phyloP scores from a whole-genome alignment of 106 monocot genomes.

The Ottelia alismoides region DNA sequence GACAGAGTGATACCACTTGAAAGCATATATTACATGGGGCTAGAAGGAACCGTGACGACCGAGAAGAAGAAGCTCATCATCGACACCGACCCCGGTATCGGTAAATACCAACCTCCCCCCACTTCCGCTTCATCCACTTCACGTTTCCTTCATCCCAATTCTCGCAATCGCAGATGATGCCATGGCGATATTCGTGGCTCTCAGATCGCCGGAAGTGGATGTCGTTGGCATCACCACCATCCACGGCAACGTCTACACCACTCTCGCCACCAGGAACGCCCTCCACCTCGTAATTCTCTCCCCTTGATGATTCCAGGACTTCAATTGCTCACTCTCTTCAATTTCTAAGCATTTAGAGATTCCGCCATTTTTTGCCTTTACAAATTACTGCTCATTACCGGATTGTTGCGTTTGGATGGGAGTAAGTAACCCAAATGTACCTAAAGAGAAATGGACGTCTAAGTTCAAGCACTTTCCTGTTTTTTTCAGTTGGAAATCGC shows the following conservation, averaged over 20 bases:
- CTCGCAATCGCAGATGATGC: conserved; percentile 86
- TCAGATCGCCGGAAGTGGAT: conserved; percentile 82
- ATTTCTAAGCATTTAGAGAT: too few relatives aligned
- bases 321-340: not conserved
- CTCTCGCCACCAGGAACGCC: conserved; percentile 88
- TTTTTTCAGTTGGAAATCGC: conserved; percentile 76
- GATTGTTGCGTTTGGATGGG: too few relatives aligned
- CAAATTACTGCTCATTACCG: too few relatives aligned
- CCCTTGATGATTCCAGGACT: not conserved
- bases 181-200: conserved; percentile 91
- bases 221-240: conserved; percentile 88
- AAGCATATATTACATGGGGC: too few relatives aligned
- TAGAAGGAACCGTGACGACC: too few relatives aligned
- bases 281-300: conserved; percentile 62
- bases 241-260: conserved; percentile 82
- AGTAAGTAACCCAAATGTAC: not conserved
- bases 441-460: not conserved
- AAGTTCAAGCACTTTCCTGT: not conserved
- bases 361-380: too few relatives aligned
- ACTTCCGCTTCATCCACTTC: too few relatives aligned
- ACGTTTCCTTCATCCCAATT: too few relatives aligned
- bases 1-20: too few relatives aligned
- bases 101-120: too few relatives aligned
- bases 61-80: too few relatives aligned
- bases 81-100: too few relatives aligned